Percentiles rank a stretch among this genome's conserved stretches.
These are phyloP conservation scores for Geoglossum glabrum DNA, from an alignment of 495 filamentous ascomycete species.

Conservation along the genomic window DNA sequence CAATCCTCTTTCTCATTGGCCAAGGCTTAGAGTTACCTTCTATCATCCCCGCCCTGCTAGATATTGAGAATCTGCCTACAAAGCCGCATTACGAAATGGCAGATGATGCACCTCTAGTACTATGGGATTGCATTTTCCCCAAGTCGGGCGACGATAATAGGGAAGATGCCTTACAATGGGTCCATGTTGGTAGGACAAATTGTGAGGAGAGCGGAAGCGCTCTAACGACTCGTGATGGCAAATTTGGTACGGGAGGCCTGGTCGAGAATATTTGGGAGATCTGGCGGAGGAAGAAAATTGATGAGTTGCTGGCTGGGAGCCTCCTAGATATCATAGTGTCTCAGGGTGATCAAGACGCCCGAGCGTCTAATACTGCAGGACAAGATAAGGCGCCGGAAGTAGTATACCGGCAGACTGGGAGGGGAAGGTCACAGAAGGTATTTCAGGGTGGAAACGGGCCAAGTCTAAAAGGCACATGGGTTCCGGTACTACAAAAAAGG, in stretches of 20 bases:
- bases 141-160: conserved; percentile 17
- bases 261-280: conserved; percentile 55
- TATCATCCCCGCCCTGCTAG: conserved; percentile 50
- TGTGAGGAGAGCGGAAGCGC: conserved; percentile 10
- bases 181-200: conserved; percentile 43
- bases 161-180: conserved; percentile 55
- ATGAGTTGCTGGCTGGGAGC: conserved; percentile 55
- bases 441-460: conserved; percentile 50
- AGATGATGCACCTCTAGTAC: conserved; percentile 64
- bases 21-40: conserved; percentile 66
- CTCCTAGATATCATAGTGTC: conserved; percentile 33
- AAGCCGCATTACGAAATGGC: conserved; percentile 82
- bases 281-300: conserved; percentile 74
- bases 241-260: conserved; percentile 45
- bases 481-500: conserved; percentile 44
- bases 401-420: conserved; percentile 12
- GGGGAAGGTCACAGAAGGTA: conserved; percentile 28
- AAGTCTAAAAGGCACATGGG: conserved; percentile 42
- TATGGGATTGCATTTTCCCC: conserved; percentile 92
- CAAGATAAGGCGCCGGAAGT: conserved; percentile 7
- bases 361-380: not conserved
- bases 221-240: conserved; percentile 13
- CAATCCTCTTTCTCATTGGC: conserved; percentile 73
- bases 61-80: conserved; percentile 42
- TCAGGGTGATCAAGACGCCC: not conserved